A percentile compares a stretch with the other conserved stretches of the same genome.
Conservation (phyloP, 805 yeast species). For the Barnettozyma siamensis region DNA sequence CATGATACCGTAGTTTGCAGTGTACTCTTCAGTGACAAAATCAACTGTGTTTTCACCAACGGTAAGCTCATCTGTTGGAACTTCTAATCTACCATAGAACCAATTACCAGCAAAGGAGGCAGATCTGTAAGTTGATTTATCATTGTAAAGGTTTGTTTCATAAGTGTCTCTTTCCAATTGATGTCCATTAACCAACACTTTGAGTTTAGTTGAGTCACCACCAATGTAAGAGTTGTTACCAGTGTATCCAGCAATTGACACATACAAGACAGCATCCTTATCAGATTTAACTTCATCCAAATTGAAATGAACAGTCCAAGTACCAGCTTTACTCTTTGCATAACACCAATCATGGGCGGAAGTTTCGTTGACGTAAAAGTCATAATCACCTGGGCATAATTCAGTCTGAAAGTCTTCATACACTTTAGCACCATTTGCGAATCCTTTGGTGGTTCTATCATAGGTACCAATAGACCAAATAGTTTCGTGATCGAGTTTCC, state of each 20-base stretch:
- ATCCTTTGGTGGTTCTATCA: slow-evolving; percentile 5
- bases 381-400: slow-evolving; percentile 1
- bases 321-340: slow-evolving; percentile 3
- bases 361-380: slow-evolving; percentile 1
- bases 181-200: slow-evolving; percentile 3
- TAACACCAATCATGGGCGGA: slow-evolving; percentile 1
- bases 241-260: slow-evolving; percentile 4
- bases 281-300: neutral
- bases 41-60: slow-evolving; percentile 1
- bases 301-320: slow-evolving; percentile 2
- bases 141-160: slow-evolving; percentile 3
- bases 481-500: slow-evolving; percentile 1
- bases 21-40: slow-evolving; percentile 4
- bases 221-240: slow-evolving; percentile 5
- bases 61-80: neutral
- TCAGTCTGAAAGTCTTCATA: slow-evolving; percentile 6
- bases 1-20: slow-evolving; percentile 1
- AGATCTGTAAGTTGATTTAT: slow-evolving; percentile 4
- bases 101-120: slow-evolving; percentile 5
- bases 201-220: slow-evolving; percentile 3
- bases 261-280: slow-evolving; percentile 2
- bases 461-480: slow-evolving; percentile 5
- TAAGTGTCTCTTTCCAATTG: slow-evolving; percentile 2
- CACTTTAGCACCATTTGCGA: slow-evolving; percentile 2
- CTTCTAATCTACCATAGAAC: slow-evolving; percentile 1